Evolutionary conservation across 805 yeast species (phyloP).

Genomic region (Candida corydali): DNA sequence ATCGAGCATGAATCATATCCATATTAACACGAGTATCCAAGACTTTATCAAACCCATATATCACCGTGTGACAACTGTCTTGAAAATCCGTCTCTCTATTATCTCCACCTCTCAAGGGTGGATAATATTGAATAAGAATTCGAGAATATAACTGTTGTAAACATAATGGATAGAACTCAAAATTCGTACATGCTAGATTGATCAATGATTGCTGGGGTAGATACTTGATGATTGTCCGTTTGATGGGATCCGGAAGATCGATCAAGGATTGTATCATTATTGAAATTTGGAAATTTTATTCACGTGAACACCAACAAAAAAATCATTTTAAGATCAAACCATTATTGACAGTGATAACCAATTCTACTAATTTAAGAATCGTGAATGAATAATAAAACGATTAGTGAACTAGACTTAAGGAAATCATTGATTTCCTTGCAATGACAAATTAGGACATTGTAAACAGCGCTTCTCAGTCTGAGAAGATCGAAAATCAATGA

Average conservation of each 20-base stretch:
- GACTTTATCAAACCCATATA: slow-evolving; percentile 20
- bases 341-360: no score
- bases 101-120: slow-evolving; percentile 4
- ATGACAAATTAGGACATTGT: no score
- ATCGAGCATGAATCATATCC: slow-evolving; percentile 23
- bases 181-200: slow-evolving; percentile 32
- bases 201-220: slow-evolving; percentile 29
- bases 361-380: no score
- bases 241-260: slow-evolving; percentile 10
- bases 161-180: slow-evolving; percentile 30
- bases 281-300: no score
- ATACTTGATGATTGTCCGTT: slow-evolving; percentile 12
- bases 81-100: slow-evolving; percentile 17
- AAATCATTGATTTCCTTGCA: no score
- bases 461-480: no score
- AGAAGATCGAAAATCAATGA: no score
- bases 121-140: slow-evolving; percentile 14
- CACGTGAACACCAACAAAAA: no score
- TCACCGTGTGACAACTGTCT: slow-evolving; percentile 18
- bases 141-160: slow-evolving; percentile 22
- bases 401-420: no score
- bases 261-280: no score
- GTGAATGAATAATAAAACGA: no score
- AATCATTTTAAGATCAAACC: no score
- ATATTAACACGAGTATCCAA: slow-evolving; percentile 15